Percentiles rank a stretch among this genome's conserved stretches.
phyloP scores from a whole-genome alignment of 192 early-diverging fungal species.

The Umbelopsis ramanniana region DNA sequence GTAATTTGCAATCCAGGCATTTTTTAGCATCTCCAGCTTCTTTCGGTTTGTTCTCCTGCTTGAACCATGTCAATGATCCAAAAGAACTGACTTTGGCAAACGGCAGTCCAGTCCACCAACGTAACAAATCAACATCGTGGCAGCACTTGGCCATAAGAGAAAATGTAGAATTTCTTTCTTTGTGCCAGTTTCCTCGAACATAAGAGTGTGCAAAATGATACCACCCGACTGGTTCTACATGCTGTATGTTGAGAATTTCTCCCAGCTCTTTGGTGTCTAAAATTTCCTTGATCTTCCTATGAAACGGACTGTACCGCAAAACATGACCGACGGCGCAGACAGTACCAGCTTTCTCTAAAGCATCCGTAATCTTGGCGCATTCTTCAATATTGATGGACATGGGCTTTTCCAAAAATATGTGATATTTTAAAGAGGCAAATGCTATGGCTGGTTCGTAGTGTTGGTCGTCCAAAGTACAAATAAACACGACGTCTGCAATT shows the following conservation, averaged over 20 bases:
- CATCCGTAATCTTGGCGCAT: conserved; percentile 53
- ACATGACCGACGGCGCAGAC: conserved; percentile 52
- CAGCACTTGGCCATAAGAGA: conserved; percentile 63
- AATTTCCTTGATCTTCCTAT: conserved; percentile 56
- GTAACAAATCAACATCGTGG: conserved; percentile 61
- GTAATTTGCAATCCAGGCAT: neutral
- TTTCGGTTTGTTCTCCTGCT: conserved; percentile 52
- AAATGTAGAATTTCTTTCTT: conserved; percentile 56
- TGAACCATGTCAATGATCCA: conserved; percentile 66
- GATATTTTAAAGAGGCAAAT: conserved; percentile 57
- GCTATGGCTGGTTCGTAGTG: conserved; percentile 55
- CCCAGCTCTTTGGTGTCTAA: conserved; percentile 58
- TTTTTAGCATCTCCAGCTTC: conserved; percentile 57
- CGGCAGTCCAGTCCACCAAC: neutral
- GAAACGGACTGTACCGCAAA: conserved; percentile 64
- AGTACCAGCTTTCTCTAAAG: conserved; percentile 47
- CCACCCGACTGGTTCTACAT: conserved; percentile 69
- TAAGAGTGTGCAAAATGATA: conserved; percentile 72
- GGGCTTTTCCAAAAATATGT: conserved; percentile 73
- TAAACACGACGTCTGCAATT: conserved; percentile 53
- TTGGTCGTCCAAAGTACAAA: conserved; percentile 52
- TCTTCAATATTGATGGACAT: conserved; percentile 58
- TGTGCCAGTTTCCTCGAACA: conserved; percentile 69
- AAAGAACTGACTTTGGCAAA: conserved; percentile 53
- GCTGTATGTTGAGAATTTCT: conserved; percentile 64